Base-by-base conservation (phyloP, 805 yeast species). In the Pichia nanzhaoensis region DNA sequence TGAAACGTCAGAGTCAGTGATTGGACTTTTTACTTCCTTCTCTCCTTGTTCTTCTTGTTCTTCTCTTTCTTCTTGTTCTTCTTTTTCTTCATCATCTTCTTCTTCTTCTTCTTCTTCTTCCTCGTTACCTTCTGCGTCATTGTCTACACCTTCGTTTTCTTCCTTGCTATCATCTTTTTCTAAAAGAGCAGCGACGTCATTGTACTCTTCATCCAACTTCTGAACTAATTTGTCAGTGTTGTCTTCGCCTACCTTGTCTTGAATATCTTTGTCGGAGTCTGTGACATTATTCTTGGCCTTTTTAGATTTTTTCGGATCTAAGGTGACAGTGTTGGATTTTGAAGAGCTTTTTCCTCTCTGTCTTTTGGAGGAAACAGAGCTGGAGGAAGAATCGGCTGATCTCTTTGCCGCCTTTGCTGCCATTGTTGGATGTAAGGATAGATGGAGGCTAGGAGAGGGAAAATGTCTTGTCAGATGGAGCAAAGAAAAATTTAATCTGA, bases 201-300 rank as follows among this genome's bases (percentile, higher is more conserved):
- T 77, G 52, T 69, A 78, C 46, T 78, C 78, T 6, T 69, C 69
- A 61, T 79, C 84, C 33, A 78, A 61, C 54, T 76, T 74, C 40
- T 75, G 73, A 16, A 78, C 75, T 39, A 73, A 57, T 49, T 69
- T 60, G 48, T 72, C 75, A 39, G 67, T 71, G 21, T 59, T 42
- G 17, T 38, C 46, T 16, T 44, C 50, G 12, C 41, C 50, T 13
- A 14, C 12, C 14, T 8, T 14, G 2, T 48, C 45, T 17, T 35
- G 30, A 12, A 35, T 33, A 16, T 41, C 37, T 22, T 32, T 35
- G 22, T 14, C 13, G 3, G 20, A 45, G 9, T 27, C 14, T 34
- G 22, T 22, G 19, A 40, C 21, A 30, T 44, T 39, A 33, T 39
- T 32, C 42, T 47, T 41, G 21, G 40, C 39, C 13, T 35, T 35